Evolutionary conservation across 2,329 filamentous ascomycete species (phyloP).

Genomic region (Paraphoma sp.): DNA sequence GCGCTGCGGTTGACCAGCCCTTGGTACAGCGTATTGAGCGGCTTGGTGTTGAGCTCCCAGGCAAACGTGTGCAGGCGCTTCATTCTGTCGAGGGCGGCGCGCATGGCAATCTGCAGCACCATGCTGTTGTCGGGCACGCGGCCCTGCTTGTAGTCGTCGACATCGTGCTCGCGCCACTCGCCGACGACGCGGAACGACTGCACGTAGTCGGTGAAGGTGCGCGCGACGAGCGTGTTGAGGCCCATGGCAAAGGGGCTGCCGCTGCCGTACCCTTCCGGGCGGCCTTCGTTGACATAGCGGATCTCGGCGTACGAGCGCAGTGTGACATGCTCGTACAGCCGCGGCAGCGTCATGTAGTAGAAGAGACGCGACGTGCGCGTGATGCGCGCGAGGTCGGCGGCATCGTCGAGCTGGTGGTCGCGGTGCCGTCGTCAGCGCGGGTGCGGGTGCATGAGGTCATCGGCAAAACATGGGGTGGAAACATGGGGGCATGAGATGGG

Average conservation of each 20-base stretch:
- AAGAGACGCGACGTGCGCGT: conserved; percentile 67
- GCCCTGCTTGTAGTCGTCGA: conserved; percentile 65
- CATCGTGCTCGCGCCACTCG: conserved; percentile 63
- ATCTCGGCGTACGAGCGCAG: conserved; percentile 65
- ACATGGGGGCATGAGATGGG: no score
- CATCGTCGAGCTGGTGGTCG: conserved; percentile 60
- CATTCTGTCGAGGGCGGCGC: conserved; percentile 67
- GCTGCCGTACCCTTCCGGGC: conserved; percentile 66
- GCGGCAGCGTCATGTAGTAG: conserved; percentile 69
- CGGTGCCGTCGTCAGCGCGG: conserved; percentile 11
- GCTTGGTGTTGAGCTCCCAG: conserved; percentile 68
- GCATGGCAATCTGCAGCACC: conserved; percentile 67
- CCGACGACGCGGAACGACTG: conserved; percentile 60
- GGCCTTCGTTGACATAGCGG: conserved; percentile 62
- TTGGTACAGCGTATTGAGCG: conserved; percentile 64
- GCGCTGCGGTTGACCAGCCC: conserved; percentile 57
- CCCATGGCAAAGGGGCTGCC: conserved; percentile 70
- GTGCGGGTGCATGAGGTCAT: conserved; percentile 15
- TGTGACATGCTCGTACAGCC: conserved; percentile 64
- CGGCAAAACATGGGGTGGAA: not conserved
- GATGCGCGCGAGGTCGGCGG: conserved; percentile 64
- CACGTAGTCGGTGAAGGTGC: conserved; percentile 61
- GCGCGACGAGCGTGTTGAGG: conserved; percentile 66
- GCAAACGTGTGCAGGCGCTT: conserved; percentile 60
- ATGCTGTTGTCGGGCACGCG: conserved; percentile 69